Evolutionary conservation across 306 rosid species (phyloP).

Genomic region (Vigna unguiculata): DNA sequence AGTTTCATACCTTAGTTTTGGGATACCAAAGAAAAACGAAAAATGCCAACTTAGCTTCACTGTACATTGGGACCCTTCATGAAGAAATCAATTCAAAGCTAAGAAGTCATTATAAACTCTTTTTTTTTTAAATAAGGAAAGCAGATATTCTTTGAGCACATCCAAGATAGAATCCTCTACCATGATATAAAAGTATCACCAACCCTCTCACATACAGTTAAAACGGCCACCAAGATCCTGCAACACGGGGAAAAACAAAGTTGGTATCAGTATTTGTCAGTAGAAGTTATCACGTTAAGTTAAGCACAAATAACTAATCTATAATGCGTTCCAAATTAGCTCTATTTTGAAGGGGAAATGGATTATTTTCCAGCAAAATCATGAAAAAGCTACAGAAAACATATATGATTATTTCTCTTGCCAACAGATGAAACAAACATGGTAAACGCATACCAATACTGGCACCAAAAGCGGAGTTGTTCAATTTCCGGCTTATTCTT

Average conservation of each 20-base stretch:
- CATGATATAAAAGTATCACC: constrained; percentile 94
- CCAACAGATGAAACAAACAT: not conserved
- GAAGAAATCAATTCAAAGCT: constrained; percentile 29
- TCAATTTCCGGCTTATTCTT: constrained; percentile 89
- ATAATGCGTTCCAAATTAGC: not conserved
- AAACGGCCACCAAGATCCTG: constrained; percentile 97
- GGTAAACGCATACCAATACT: constrained; percentile 72
- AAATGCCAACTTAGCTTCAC: constrained; percentile 96
- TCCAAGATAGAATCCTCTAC: constrained; percentile 55
- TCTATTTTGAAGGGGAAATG: not conserved
- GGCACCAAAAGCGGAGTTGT: constrained; percentile 98
- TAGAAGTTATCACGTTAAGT: not conserved
- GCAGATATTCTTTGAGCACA: constrained; percentile 32
- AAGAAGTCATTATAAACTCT: not conserved
- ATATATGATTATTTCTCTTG: not conserved
- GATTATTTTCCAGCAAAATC: not conserved
- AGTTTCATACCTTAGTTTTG: constrained; percentile 76
- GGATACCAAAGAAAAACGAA: constrained; percentile 95
- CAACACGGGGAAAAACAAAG: constrained; percentile 35
- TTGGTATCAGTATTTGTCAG: constrained; percentile 20
- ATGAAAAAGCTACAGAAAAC: not conserved
- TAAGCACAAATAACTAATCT: constrained; percentile 1
- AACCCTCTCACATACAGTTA: constrained; percentile 85
- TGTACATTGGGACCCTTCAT: constrained; percentile 97
- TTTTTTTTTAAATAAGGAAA: not conserved